Evolutionary conservation across 2,329 filamentous ascomycete species (phyloP), one percentile per base, ranked within the genome.

Genomic region (Exophiala spinifera): DNA sequence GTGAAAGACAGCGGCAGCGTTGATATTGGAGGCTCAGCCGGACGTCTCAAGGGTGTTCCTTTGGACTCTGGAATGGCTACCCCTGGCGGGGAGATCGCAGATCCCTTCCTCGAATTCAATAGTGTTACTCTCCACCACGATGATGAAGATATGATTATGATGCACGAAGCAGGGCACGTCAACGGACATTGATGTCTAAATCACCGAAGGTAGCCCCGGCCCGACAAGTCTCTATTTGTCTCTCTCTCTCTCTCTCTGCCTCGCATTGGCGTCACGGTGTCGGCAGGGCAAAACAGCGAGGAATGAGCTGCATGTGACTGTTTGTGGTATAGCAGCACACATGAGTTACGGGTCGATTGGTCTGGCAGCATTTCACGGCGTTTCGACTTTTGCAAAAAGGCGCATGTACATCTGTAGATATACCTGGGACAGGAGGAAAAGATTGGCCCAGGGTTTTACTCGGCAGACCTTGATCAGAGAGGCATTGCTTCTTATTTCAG

Each of bases 41-140:
- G 69, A 34, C 76, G 72, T 56, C 69, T 78, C 45, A 90, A 89
- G 73, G 90, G 91, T 1, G 89, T 96, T 11, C 90, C 91, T 7
- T 76, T 96, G 57, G 91, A 96, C 67, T 92, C 87, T 40, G 89
- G 89, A 1, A 77, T 95, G 49, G 83, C 87, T 1, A 97, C 92
- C 2, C 92, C 92, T 1, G 89, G 88, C 42, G 88, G 80, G 34
- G 92, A 96, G 68, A 69, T 86, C 34, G 79, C 83, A 3, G 94
- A 99, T 79, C 94, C 94, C 1, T 99, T 99, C 69, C 89, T 96
- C 72, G 94, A 97, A 71, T 99, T 99, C 74, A 99, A 97, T 78
- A 95, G 90, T 69, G 91, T 99, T 39, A 99, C 94, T 47, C 78
- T 99, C 58, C 92, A 97, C 71, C 94, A 99, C 68, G 94, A 97